phyloP scores from a whole-genome alignment of 495 filamentous ascomycete genomes.

The Aspergillus asperescens region DNA sequence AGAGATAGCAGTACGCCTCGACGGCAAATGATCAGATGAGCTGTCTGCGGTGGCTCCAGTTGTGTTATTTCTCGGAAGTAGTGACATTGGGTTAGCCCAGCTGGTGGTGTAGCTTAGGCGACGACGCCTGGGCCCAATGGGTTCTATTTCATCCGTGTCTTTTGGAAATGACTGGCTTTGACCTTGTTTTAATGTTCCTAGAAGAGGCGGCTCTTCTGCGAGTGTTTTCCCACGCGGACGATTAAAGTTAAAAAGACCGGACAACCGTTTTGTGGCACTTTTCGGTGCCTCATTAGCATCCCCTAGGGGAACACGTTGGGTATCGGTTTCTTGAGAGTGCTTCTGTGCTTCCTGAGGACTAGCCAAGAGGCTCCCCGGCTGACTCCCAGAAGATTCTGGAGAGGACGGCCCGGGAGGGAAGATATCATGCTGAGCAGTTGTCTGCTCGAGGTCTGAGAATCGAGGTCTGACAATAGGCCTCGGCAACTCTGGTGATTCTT shows the following conservation, averaged over 20 bases:
- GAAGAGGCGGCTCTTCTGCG: conserved; percentile 60
- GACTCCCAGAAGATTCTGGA: conserved; percentile 61
- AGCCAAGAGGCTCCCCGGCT: conserved; percentile 58
- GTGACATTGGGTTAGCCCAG: conserved; percentile 53
- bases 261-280: conserved; percentile 49
- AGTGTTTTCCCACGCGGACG: conserved; percentile 65
- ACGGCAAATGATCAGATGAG: conserved; percentile 42
- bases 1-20: conserved; percentile 40
- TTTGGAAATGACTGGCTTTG: conserved; percentile 83
- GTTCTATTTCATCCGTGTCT: conserved; percentile 61
- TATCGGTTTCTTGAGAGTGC: conserved; percentile 36
- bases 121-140: conserved; percentile 58
- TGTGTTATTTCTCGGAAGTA: conserved; percentile 46
- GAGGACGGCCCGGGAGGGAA: conserved; percentile 58
- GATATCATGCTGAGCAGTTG: conserved; percentile 30
- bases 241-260: conserved; percentile 61
- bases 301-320: conserved; percentile 31
- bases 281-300: conserved; percentile 41
- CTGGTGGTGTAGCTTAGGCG: conserved; percentile 61
- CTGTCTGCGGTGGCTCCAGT: conserved; percentile 38
- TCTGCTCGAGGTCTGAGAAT: conserved; percentile 36
- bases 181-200: conserved; percentile 67
- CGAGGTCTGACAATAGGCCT: conserved; percentile 34
- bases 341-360: conserved; percentile 64
- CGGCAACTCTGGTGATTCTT: conserved; percentile 58